phyloP scores from a whole-genome alignment of 805 yeast species.

The Priceomyces melissophilus region DNA sequence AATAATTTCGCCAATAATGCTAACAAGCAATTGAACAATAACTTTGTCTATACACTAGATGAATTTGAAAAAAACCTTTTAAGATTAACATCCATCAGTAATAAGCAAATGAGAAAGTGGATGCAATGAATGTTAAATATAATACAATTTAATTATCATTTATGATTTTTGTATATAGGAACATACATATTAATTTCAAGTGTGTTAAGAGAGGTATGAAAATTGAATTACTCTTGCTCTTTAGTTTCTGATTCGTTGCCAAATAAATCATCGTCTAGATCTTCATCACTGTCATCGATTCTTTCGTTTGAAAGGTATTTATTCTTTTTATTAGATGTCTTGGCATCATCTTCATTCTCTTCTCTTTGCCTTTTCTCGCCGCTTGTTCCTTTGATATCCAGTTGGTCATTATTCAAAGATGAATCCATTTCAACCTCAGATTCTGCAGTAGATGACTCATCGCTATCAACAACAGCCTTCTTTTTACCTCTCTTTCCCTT shows the following conservation, averaged over 20 bases:
- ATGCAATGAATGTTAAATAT: constrained; percentile 10
- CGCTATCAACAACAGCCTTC: constrained; percentile 33
- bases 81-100: constrained; percentile 49
- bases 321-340: constrained; percentile 22
- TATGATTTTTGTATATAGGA: too few species aligned
- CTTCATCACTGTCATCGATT: constrained; percentile 50
- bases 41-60: constrained; percentile 66
- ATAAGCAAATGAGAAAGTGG: constrained; percentile 38
- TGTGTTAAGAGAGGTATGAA: too few species aligned
- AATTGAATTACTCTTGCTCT: background rate
- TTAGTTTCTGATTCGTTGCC: constrained; percentile 20
- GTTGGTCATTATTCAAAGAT: constrained; percentile 9
- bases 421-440: constrained; percentile 20
- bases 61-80: constrained; percentile 68
- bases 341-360: constrained; percentile 7
- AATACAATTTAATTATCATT: too few species aligned
- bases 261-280: constrained; percentile 30
- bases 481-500: constrained; percentile 15
- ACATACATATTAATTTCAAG: too few species aligned
- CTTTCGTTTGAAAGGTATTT: constrained; percentile 27
- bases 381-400: background rate
- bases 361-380: constrained; percentile 3
- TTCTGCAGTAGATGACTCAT: constrained; percentile 22
- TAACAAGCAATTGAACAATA: constrained; percentile 43
- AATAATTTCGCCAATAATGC: constrained; percentile 64